These are phyloP conservation scores for Rhododendron henanense DNA, from an alignment of 148 eudicot genomes.

Conservation along the genomic window DNA sequence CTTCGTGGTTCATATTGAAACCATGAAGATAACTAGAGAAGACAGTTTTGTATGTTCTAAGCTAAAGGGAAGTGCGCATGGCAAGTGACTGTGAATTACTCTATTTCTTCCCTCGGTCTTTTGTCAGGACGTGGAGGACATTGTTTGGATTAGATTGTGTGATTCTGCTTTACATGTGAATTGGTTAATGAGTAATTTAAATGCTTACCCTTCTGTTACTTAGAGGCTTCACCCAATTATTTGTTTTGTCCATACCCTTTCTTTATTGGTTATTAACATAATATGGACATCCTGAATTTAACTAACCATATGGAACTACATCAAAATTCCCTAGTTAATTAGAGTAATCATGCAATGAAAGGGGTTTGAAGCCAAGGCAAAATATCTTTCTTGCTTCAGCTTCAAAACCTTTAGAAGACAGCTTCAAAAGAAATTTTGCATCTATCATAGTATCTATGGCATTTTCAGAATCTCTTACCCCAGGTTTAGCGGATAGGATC, in stretches of 20 bases:
- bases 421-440: neutral
- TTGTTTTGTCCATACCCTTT: neutral
- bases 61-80: neutral
- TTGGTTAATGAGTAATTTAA: neutral
- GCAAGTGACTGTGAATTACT: neutral
- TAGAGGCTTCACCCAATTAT: neutral
- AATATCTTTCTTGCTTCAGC: neutral
- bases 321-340: neutral
- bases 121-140: neutral
- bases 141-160: neutral
- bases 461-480: slow-evolving; percentile 24
- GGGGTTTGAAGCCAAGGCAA: neutral
- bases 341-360: neutral
- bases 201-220: neutral
- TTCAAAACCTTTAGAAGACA: neutral
- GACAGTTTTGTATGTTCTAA: neutral
- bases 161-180: neutral
- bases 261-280: neutral
- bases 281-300: neutral
- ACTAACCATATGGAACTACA: neutral
- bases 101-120: neutral
- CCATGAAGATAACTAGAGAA: neutral
- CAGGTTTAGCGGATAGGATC: slow-evolving; percentile 36
- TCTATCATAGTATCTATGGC: neutral
- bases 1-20: neutral